Base-by-base conservation (phyloP, 2,329 filamentous ascomycete genomes). In the Fusarium compactum region DNA sequence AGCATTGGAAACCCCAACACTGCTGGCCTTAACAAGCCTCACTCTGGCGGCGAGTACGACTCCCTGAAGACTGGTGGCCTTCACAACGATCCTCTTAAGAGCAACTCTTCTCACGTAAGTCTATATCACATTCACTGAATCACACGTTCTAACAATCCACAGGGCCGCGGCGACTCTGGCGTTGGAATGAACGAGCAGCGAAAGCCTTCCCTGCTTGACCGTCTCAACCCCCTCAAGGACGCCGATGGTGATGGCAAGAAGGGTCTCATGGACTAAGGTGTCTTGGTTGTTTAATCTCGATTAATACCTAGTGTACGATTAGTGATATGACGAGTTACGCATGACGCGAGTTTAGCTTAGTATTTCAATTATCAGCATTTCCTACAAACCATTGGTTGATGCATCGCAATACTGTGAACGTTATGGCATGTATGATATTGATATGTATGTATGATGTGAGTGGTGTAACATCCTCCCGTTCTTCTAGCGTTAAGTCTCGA, bases 201-300 rank as follows among this genome's bases (percentile, higher is more conserved):
- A 44, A 74, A 74, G 45, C 69, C 69, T 1, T 69, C 70, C 6
- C 20, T 74, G n/a, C 34, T 73, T 22, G 72, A 74, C 5, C 72
- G 67, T 16, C 53, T 70, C 11, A 74, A 74, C 48, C 72, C 67
- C 1, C 46, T 72, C 22, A 75, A 70, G 58, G 73, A 74, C 14
- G 52, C 73, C 22, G 72, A 75, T 30, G 61, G 67, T 30, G 72
- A 73, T 24, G 70, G 73, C 29, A 72, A 75, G 69, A 72, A 74
- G 58, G 71, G 71, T 1, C 38, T 74, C 0, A 47, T 74, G 54
- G 61, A 70, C 8, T 72, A 67, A 51, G 3, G 2, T 5, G 5
- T 11, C 3, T 8, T 22, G 12, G 41, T 5, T 46, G 2, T 34
- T 2, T 29, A 44, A 50, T 38, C 22, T 34, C 5, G 25, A 30